These are phyloP conservation scores for Geosmithia flava DNA, from an alignment of 2,329 filamentous ascomycete species.

Conservation along the genomic window DNA sequence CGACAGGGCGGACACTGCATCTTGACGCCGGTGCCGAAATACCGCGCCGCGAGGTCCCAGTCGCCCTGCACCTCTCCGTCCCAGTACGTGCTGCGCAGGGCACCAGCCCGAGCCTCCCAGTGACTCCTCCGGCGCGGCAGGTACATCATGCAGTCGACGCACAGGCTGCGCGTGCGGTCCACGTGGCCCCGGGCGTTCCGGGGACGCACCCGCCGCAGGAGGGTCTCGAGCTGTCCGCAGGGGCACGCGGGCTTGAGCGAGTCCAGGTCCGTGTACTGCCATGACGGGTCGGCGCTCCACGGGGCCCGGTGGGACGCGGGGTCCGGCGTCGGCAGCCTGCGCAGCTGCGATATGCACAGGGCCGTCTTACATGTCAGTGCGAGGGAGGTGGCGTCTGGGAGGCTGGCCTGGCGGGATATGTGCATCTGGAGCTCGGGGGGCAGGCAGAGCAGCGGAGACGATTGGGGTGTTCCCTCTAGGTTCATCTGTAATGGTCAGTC, in stretches of 20 bases:
- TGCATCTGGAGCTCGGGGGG: background rate
- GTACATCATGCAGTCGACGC: constrained; percentile 1
- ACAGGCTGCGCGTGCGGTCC: background rate
- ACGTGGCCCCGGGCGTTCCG: background rate
- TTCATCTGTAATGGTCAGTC: background rate
- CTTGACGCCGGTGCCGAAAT: background rate
- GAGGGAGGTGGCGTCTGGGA: background rate
- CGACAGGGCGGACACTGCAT: background rate
- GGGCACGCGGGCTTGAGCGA: background rate
- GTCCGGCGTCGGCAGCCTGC: background rate
- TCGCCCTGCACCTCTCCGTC: background rate
- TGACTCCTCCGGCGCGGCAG: background rate
- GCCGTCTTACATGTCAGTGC: background rate
- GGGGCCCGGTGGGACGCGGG: background rate
- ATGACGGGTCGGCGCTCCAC: background rate
- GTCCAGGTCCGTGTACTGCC: background rate
- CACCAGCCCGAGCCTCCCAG: background rate
- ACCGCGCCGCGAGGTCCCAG: background rate
- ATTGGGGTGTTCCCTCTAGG: background rate
- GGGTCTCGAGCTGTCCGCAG: background rate
- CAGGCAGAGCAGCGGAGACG: background rate
- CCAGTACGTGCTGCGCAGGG: background rate
- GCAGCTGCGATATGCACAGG: background rate
- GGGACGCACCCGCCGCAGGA: background rate
- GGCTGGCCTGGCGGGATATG: background rate